Base-by-base conservation (phyloP, 2,329 filamentous ascomycete genomes). In the Talaromyces albobiverticillius region DNA sequence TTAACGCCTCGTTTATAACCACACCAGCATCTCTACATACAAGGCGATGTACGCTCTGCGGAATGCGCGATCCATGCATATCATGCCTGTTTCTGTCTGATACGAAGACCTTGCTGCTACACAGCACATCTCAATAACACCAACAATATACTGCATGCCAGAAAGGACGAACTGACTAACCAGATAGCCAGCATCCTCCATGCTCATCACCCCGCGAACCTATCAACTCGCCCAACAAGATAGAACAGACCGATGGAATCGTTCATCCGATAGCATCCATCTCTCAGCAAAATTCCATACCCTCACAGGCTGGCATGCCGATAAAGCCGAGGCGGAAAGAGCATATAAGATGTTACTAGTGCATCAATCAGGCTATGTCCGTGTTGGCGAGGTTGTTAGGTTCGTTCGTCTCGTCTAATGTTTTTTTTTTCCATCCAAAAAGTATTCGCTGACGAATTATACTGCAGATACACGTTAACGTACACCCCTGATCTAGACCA, bases 381-480 rank as follows among this genome's bases (percentile, higher is more conserved):
- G 93, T 73, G 89, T 97, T 60, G 94, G 94, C 69, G 92, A 97
- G 76, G 87, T 96, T 36, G 85, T 96, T 59, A 88, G 94, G 76
- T 95, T 86, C 67, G 71, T 63, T 46, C 18, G 46, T 51, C 43
- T 41, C 54, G 13, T 20, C n/a, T n/a, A n/a, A n/a, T n/a, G n/a
- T n/a, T n/a, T n/a, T n/a, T n/a, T n/a, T n/a, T n/a, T n/a, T n/a
- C n/a, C n/a, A n/a, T n/a, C n/a, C n/a, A n/a, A n/a, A n/a, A n/a
- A n/a, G n/a, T n/a, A 14, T 38, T 38, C 4, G 16, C 5, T n/a
- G 16, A 5, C 22, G 34, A 40, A 25, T 43, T 34, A 16, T 14
- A 6, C 22, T 51, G 48, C 60, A 84, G 82, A 58, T 88, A 87
- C 63, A 96, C 89, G 8, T 78, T 97, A 61, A 96, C 91, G 47